Evolutionary conservation across 148 eudicot species (phyloP), one percentile per base, ranked within the genome.

Genomic region (Persicaria maculosa): DNA sequence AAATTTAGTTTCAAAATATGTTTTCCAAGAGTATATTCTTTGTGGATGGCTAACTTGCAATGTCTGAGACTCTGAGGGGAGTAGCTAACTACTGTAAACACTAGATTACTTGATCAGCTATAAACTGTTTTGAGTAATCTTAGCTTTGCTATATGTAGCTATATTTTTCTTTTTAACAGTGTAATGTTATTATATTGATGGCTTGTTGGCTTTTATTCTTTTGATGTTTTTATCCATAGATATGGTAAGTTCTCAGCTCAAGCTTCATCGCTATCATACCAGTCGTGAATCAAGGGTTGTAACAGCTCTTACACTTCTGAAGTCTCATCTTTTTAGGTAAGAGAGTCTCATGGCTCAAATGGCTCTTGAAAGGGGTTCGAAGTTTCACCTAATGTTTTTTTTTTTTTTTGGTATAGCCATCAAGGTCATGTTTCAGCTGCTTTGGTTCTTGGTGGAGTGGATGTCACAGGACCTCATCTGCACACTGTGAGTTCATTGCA

Each of bases 371-470:
- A 57, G 6, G 4, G 61, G 61, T n/a, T 43, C 55, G 7, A 45
- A 20, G 16, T 12, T 45, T 7, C 44, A 25, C 65, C 16, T 50
- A 59, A 9, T 69, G 7, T 4, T 1, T 45, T 3, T 12, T 20
- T 45, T 44, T 68, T 36, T 55, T 19, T 62, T 52, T 25, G 58
- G 50, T 43, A 50, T 80, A 93, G 92, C 82, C 86, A 93, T 74
- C 97, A 93, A 79, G 93, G 98, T 73, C 76, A 89, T 77, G 94
- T 91, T 55, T 83, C 88, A 17, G 95, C 98, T 78, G 97, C 98
- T 54, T 80, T 91, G 84, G 98, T 91, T 72, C 91, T 91, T 61
- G 98, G 98, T 74, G 98, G 97, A 79, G 97, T 91, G 73, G 95
- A 91, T 82, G 86, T 93, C 50, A 83, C 90, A 25, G 94, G 95